Evolutionary conservation across 192 early-diverging fungal genomes (phyloP), one percentile per base, ranked within the genome.

Genomic region (Podila epigama): DNA sequence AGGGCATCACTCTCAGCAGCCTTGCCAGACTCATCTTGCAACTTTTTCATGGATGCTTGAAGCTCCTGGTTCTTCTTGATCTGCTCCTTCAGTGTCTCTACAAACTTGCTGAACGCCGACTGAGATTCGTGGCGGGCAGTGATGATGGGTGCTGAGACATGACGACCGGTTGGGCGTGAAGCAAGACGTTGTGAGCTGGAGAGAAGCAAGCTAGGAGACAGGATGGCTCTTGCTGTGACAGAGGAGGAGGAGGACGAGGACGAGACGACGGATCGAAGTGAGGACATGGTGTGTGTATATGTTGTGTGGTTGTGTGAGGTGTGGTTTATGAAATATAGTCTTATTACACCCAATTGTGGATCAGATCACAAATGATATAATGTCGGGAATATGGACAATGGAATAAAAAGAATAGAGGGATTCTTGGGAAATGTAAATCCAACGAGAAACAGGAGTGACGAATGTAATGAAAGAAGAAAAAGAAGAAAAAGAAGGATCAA

Each of bases 61-160:
- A 99, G 81, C 66, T 98, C 96, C 81, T 94, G 87, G 83, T 96
- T 98, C 83, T 98, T 96, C 80, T 93, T 87, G 56, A 96, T 86
- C 85, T 99, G 97, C 48, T 93, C 90, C 77, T 92, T 93, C 51
- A 98, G 77, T 0, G 94, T 95, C 55, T 96, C 90, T n/a, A 90
- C 80, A 81, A 99, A 99, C 56, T 79, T 83, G 36, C 64, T 29
- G 63, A 83, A 70, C 8, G 78, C 67, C 42, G 70, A 70, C 42
- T 77, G 73, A 50, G 73, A 68, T 27, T 77, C 73, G 34, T 77
- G 51, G 39, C 73, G 61, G 36, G 73, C 73, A 29, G 66, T 42
- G 48, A 77, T 60, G 35, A 68, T 22, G 13, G 73, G 73, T 51
- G 66, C 51, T 29, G 60, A 63, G 65, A 77, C 32, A 54, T 63